Evolutionary conservation across 2,329 filamentous ascomycete genomes (phyloP).

Genomic region (Phialocephala sp.): DNA sequence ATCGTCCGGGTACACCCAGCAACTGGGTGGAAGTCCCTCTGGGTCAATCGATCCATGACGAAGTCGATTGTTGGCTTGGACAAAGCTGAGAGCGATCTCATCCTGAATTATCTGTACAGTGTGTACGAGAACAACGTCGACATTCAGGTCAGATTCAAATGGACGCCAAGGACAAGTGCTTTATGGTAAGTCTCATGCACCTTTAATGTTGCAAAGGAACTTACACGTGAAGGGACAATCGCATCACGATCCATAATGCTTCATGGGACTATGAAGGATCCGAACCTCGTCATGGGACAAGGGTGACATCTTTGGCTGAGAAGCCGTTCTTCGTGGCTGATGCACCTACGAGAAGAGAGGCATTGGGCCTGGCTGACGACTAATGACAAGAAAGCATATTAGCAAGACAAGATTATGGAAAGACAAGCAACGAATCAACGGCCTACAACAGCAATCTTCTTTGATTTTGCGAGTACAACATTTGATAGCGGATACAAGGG

Average conservation of each 20-base stretch:
- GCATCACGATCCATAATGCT: constrained; percentile 76
- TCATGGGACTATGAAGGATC: constrained; percentile 75
- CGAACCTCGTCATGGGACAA: constrained; percentile 72
- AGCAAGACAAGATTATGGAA: too few relatives aligned
- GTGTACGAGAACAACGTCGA: constrained; percentile 72
- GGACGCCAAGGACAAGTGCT: constrained; percentile 70
- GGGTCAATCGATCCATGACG: constrained; percentile 74
- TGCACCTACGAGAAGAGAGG: constrained; percentile 70
- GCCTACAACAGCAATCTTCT: too few relatives aligned
- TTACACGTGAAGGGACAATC: constrained; percentile 60
- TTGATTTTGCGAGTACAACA: too few relatives aligned
- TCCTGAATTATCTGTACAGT: constrained; percentile 69
- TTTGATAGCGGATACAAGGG: too few relatives aligned
- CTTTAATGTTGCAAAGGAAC: not conserved
- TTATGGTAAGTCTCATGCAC: constrained; percentile 51
- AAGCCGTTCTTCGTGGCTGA: constrained; percentile 70
- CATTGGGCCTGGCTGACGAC: constrained; percentile 57
- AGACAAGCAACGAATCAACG: too few relatives aligned
- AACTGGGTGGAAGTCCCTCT: constrained; percentile 76
- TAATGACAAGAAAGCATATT: too few relatives aligned
- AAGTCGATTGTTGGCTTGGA: constrained; percentile 72
- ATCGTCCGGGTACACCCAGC: constrained; percentile 74
- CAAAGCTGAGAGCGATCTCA: constrained; percentile 69
- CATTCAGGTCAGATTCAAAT: constrained; percentile 74
- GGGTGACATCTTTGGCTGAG: constrained; percentile 74